A percentile compares a stretch with the other conserved stretches of the same genome.
Conservation (phyloP, 108 stramenopile genomes). For the Conticribra guillardii region DNA sequence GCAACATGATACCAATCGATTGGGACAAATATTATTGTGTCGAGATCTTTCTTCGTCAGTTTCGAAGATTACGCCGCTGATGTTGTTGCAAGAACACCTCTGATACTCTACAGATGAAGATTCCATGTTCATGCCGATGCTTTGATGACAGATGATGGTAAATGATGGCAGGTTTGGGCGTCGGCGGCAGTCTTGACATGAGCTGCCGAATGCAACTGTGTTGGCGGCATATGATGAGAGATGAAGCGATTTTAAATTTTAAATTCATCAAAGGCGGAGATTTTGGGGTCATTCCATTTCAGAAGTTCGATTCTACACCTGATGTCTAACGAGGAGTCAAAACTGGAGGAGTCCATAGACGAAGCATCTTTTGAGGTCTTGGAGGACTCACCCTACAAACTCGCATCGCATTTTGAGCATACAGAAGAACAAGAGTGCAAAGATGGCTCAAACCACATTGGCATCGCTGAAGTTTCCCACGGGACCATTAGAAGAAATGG, state of each 20-base stretch:
- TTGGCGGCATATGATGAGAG: too few relatives aligned
- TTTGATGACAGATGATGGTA: too few relatives aligned
- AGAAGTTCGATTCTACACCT: too few relatives aligned
- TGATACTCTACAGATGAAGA: background rate
- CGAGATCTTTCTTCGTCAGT: slow-evolving; percentile 3
- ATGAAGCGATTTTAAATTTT: slow-evolving; percentile 2
- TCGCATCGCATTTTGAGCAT: too few relatives aligned
- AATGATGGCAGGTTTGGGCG: too few relatives aligned
- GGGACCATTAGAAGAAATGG: too few relatives aligned
- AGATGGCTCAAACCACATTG: too few relatives aligned
- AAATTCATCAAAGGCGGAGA: background rate
- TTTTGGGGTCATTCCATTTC: too few relatives aligned
- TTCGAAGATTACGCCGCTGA: background rate
- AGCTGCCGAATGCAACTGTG: too few relatives aligned
- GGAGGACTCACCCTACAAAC: background rate
- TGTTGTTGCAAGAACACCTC: background rate
- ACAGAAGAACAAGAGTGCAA: too few relatives aligned
- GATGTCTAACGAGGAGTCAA: background rate
- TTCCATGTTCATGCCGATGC: background rate
- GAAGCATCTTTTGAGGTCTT: background rate
- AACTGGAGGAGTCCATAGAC: background rate
- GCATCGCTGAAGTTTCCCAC: too few relatives aligned
- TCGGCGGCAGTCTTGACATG: too few relatives aligned
- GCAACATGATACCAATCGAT: slow-evolving; percentile 16
- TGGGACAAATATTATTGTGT: slow-evolving; percentile 1